A percentile compares a stretch with the other conserved stretches of the same genome.
phyloP scores from a whole-genome alignment of 352 stramenopile genomes.

The Globisporangium takayamanum region DNA sequence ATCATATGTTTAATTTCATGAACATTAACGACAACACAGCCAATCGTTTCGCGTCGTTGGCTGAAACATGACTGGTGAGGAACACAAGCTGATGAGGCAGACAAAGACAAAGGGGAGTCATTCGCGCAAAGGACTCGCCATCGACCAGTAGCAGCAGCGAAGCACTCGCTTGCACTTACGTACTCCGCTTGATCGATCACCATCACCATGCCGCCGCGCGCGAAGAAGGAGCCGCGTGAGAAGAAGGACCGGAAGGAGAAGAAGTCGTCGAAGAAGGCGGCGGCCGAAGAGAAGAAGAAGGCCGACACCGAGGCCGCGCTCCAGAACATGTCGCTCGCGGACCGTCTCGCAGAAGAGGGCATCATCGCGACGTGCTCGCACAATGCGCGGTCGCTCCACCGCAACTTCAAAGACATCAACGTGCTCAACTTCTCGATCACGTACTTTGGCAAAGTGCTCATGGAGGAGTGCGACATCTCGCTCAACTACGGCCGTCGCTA shows the following conservation, averaged over 20 bases:
- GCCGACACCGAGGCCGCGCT: slow-evolving; percentile 57
- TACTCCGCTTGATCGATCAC: background rate
- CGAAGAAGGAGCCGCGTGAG: slow-evolving; percentile 45
- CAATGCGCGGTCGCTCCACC: slow-evolving; percentile 87
- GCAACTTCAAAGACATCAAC: slow-evolving; percentile 98
- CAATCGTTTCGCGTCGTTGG: too few species aligned
- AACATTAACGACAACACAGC: too few species aligned
- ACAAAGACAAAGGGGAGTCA: too few species aligned
- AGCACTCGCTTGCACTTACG: background rate
- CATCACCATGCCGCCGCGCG: slow-evolving; percentile 5
- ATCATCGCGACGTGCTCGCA: slow-evolving; percentile 96
- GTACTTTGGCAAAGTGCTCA: slow-evolving; percentile 94
- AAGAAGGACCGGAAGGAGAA: slow-evolving; percentile 78
- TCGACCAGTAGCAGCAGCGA: too few species aligned
- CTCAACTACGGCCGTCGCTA: slow-evolving; percentile 98
- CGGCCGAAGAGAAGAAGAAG: slow-evolving; percentile 73
- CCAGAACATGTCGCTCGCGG: slow-evolving; percentile 68
- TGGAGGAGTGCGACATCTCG: slow-evolving; percentile 95
- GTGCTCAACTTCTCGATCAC: slow-evolving; percentile 95
- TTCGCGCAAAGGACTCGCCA: too few species aligned
- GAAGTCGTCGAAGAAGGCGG: slow-evolving; percentile 73
- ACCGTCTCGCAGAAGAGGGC: slow-evolving; percentile 89
- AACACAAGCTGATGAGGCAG: too few species aligned
- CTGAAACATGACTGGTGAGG: too few species aligned
- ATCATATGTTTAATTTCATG: too few species aligned